Evolutionary conservation across 1,284 basidiomycete genomes (phyloP), one percentile per base, ranked within the genome.

Genomic region (Microbotryum scabiosae): DNA sequence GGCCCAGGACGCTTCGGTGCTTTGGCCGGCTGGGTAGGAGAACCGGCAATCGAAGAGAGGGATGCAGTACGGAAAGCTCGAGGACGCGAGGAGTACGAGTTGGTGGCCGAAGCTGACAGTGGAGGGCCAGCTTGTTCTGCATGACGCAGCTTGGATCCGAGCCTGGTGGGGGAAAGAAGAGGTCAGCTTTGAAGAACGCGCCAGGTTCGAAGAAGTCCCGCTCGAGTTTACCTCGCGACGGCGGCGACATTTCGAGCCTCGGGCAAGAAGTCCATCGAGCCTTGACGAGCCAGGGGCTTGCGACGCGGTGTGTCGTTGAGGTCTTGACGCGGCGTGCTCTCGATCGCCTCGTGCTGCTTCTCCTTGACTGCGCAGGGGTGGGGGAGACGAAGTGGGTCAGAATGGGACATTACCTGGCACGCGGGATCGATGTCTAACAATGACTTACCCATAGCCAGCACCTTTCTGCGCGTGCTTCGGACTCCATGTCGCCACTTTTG

Each of bases 241-340:
- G 47, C 59, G 16, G 46, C 43, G 12, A 57, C 30, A 44, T 61
- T 63, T 32, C 56, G 56, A 8, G 57, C 25, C 25, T 59, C 51
- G 2, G 65, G 63, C 5, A 64, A 53, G 54, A 67, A 67, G 54
- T 67, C 65, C 65, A 67, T 67, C 18, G 50, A 54, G n/a, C 64
- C 65, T 20, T 61, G 57, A 7, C 65, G 41, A 6, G 44, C 56
- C 51, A 67, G 36, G 3, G 59, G 54, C 43, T 59, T 59, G 14
- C 58, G 52, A 4, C 59, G 48, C 26, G 65, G 65, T 2, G 65
- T 67, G 8, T 61, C 64, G 20, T 66, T 61, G 4, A 55, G 54
- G 44, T 67, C 65, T 25, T 67, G 65, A 0, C 59, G 56, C 5
- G 65, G 65, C 2, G 65, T 67, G 3, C 56, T 63, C 20, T 67